Evolutionary conservation across 306 rosid species (phyloP), one percentile per base, ranked within the genome.

Genomic region (Glycine tomentella): DNA sequence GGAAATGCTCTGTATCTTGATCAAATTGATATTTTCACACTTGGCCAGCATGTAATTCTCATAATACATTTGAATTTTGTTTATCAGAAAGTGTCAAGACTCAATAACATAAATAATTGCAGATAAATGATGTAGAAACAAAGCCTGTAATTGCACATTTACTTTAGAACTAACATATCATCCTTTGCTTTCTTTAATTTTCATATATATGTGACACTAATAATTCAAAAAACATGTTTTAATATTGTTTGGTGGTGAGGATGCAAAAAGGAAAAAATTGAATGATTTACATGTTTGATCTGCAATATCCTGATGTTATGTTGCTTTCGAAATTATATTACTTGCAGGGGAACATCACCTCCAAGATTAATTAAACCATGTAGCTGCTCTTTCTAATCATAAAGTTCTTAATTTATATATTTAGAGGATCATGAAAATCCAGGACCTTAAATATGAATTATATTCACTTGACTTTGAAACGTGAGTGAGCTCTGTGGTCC

Each of bases 211-310:
- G 31, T 25, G 31, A 25, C 31, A 25, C 31, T 25, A 25, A 25
- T 25, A 25, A 25, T 25, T 25, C 31, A 25, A 25, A 25, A 25
- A 25, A 25, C 31, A 25, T 25, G 31, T 25, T 73, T 85, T 95
- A 70, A 85, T 92, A 75, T 87, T 95, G 74, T 95, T 92, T 83
- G 98, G 98, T 9, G 98, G 97, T 49, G 98, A 92, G 89, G 98
- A 92, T 91, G 88, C 90, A 13, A 92, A 89, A 83, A 84, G 85
- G 85, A 90, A 90, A 90, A 88, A 95, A 91, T 86, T 92, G 69
- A 93, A 92, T 84, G 98, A 95, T 87, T 89, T 95, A 52, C 97
- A 95, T 91, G 97, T 95, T 90, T 81, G 98, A 95, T 85, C 93
- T 92, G 72, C 4, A 31, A 46, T 63, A 63, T 46, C 46, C 45